phyloP scores from a whole-genome alignment of 768 basidiomycete species.

The Boletus patriciae region DNA sequence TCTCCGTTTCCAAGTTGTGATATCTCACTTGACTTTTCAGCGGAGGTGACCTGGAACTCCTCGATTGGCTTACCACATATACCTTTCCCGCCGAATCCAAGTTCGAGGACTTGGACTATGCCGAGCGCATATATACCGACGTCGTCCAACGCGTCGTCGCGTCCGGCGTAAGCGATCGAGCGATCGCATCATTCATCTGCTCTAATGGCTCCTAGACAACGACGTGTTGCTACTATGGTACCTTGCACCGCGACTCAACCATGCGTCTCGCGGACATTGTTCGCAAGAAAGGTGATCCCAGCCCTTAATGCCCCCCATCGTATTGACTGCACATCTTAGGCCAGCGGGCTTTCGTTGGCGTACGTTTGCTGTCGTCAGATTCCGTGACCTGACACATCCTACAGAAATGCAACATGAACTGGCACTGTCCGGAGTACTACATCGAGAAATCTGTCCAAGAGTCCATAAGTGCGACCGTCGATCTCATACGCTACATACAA shows the following conservation, averaged over 20 bases:
- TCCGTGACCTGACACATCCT: constrained; percentile 3
- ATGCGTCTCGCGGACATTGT: constrained; percentile 79
- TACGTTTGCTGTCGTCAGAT: constrained; percentile 38
- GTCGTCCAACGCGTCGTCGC: constrained; percentile 73
- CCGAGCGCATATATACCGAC: constrained; percentile 61
- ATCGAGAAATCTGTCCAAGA: constrained; percentile 56
- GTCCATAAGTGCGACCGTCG: constrained; percentile 62
- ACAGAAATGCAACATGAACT: constrained; percentile 37
- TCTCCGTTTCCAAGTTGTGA: not conserved
- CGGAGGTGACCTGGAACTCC: constrained; percentile 81
- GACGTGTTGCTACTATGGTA: constrained; percentile 90
- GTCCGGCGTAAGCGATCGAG: constrained; percentile 59
- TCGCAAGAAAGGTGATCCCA: constrained; percentile 51
- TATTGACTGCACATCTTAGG: constrained; percentile 41
- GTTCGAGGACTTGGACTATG: constrained; percentile 70
- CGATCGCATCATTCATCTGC: not conserved
- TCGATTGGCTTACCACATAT: constrained; percentile 82
- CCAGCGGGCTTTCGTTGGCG: constrained; percentile 84
- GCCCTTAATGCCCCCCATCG: not conserved
- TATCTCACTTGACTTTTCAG: constrained; percentile 37
- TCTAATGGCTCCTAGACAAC: constrained; percentile 58
- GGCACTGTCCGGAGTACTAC: constrained; percentile 77
- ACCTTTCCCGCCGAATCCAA: constrained; percentile 88
- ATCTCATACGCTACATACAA: constrained; percentile 70
- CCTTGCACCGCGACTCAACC: constrained; percentile 76